Evolutionary conservation across 2,329 filamentous ascomycete genomes (phyloP).

Genomic region (Triangularia verruculosa): DNA sequence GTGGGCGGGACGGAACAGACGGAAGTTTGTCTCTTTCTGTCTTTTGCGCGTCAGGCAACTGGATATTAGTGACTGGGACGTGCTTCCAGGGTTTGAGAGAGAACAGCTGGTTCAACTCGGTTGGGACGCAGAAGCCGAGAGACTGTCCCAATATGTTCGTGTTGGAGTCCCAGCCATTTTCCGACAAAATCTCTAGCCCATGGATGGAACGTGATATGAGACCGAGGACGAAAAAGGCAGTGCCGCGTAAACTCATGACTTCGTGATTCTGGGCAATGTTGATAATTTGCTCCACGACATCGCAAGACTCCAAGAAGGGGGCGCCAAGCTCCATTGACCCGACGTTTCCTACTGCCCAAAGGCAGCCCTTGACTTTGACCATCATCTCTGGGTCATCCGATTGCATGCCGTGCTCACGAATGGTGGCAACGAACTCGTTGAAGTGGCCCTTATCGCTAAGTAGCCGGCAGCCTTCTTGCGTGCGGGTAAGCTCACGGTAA

Average conservation of each 20-base stretch:
- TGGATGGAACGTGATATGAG: constrained; percentile 89
- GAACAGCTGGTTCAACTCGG: constrained; percentile 74
- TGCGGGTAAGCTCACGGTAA: constrained; percentile 91
- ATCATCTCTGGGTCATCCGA: constrained; percentile 81
- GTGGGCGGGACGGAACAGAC: constrained; percentile 39
- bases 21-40: constrained; percentile 49
- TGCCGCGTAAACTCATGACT: constrained; percentile 89
- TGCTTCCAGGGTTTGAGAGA: constrained; percentile 62
- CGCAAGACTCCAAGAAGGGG: constrained; percentile 84
- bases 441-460: constrained; percentile 94
- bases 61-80: constrained; percentile 46
- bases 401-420: constrained; percentile 82
- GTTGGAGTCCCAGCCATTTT: constrained; percentile 90
- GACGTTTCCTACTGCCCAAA: constrained; percentile 98
- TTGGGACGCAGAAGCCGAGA: constrained; percentile 82
- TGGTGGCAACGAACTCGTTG: constrained; percentile 85
- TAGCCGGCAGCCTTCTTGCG: constrained; percentile 85
- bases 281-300: constrained; percentile 84
- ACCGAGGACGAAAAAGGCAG: constrained; percentile 93
- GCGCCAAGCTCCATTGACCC: constrained; percentile 97
- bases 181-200: constrained; percentile 84
- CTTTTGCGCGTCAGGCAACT: constrained; percentile 50
- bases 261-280: constrained; percentile 83
- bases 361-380: constrained; percentile 90
- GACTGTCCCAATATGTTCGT: constrained; percentile 79